phyloP scores from a whole-genome alignment of 495 filamentous ascomycete species.

The Neurospora discreta region DNA sequence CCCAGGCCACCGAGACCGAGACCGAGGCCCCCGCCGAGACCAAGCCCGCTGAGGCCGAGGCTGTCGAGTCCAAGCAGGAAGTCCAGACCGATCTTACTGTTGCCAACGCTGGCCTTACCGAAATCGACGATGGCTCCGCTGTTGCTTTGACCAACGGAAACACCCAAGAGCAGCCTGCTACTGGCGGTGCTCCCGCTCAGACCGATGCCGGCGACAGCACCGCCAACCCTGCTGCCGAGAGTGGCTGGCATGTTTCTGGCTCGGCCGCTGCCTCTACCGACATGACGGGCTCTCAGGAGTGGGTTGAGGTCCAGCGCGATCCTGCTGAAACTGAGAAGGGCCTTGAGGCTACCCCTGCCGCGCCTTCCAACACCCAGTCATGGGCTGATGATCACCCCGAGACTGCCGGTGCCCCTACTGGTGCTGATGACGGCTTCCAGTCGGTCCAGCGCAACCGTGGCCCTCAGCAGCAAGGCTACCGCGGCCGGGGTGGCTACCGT shows the following conservation, averaged over 20 bases:
- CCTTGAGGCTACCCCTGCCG: constrained; percentile 44
- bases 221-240: constrained; percentile 57
- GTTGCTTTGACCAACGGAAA: constrained; percentile 42
- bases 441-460: constrained; percentile 52
- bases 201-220: constrained; percentile 48
- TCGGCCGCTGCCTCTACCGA: constrained; percentile 22
- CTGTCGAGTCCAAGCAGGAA: constrained; percentile 32
- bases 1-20: constrained; percentile 23
- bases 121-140: constrained; percentile 38
- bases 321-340: constrained; percentile 65
- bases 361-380: constrained; percentile 21
- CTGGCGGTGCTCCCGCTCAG: constrained; percentile 35
- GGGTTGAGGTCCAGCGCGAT: constrained; percentile 55
- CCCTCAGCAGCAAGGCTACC: not conserved
- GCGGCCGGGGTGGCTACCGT: constrained; percentile 44
- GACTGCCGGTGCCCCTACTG: constrained; percentile 4
- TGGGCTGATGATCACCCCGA: constrained; percentile 17
- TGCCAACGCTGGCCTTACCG: constrained; percentile 65
- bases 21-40: constrained; percentile 30
- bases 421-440: constrained; percentile 54
- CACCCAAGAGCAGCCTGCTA: constrained; percentile 24
- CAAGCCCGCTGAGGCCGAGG: constrained; percentile 22
- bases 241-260: constrained; percentile 50
- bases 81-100: constrained; percentile 63
- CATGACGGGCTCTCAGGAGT: constrained; percentile 53